These are phyloP conservation scores for Hygrophorus pudorinus DNA, from an alignment of 768 basidiomycete genomes.

Conservation along the genomic window DNA sequence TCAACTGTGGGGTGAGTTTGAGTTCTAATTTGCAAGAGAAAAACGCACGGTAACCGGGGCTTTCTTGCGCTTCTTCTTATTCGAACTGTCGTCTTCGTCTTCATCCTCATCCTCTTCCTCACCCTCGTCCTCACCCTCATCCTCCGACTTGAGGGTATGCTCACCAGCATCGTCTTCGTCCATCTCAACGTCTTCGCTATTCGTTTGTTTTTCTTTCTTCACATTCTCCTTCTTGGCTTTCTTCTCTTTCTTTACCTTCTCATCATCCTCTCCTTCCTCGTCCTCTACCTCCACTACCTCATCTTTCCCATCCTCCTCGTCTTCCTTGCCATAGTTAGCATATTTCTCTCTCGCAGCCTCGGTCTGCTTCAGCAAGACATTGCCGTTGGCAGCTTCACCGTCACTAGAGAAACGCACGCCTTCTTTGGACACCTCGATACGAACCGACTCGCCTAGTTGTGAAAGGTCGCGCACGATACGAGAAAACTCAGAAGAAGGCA, in stretches of 20 bases:
- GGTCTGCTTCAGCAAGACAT: constrained; percentile 70
- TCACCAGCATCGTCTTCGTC: constrained; percentile 36
- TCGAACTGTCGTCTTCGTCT: constrained; percentile 39
- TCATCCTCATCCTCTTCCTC: constrained; percentile 46
- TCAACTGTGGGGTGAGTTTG: background rate
- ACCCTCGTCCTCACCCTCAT: constrained; percentile 46
- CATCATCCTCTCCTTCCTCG: constrained; percentile 23
- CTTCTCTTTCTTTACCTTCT: constrained; percentile 35
- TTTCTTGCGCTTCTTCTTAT: constrained; percentile 32
- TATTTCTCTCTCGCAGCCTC: constrained; percentile 38
- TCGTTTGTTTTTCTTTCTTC: no score
- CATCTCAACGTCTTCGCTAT: constrained; percentile 33
- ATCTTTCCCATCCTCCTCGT: constrained; percentile 21
- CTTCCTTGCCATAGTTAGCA: constrained; percentile 31
- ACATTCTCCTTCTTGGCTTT: constrained; percentile 36
- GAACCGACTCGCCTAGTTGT: constrained; percentile 85
- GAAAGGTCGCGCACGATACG: constrained; percentile 91
- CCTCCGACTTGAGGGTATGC: constrained; percentile 39
- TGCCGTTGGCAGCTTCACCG: constrained; percentile 90
- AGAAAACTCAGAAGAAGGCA: constrained; percentile 80
- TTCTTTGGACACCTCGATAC: constrained; percentile 93
- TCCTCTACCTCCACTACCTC: constrained; percentile 32
- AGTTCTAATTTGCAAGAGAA: background rate
- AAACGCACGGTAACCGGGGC: constrained; percentile 3
- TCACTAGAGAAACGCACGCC: constrained; percentile 89